Conservation (phyloP, 169 alveolate species). For the Babesia ovata region DNA sequence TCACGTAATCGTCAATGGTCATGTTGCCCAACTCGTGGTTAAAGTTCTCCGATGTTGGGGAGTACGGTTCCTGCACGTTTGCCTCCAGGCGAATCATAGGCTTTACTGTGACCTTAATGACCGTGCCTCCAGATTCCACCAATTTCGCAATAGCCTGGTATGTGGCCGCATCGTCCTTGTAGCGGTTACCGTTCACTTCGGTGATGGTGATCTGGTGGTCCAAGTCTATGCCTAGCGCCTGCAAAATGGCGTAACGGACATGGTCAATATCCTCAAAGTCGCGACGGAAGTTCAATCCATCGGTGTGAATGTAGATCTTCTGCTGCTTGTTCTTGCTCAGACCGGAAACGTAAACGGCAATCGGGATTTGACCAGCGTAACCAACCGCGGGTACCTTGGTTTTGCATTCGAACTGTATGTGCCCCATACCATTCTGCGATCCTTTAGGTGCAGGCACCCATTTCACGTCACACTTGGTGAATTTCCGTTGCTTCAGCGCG, state of each 20-base stretch:
- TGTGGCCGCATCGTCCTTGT: slow-evolving; percentile 29
- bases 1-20: slow-evolving; percentile 31
- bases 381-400: slow-evolving; percentile 38
- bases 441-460: slow-evolving; percentile 56
- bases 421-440: slow-evolving; percentile 17
- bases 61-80: slow-evolving; percentile 59
- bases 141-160: slow-evolving; percentile 32
- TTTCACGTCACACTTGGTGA: slow-evolving; percentile 52
- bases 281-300: slow-evolving; percentile 53
- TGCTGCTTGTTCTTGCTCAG: slow-evolving; percentile 9
- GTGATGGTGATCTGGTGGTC: slow-evolving; percentile 41
- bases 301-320: slow-evolving; percentile 49
- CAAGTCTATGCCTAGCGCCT: slow-evolving; percentile 57
- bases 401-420: slow-evolving; percentile 41
- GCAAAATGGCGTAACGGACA: slow-evolving; percentile 42
- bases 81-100: slow-evolving; percentile 51
- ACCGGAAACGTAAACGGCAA: slow-evolving; percentile 45
- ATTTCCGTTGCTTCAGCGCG: slow-evolving; percentile 27
- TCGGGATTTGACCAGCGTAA: slow-evolving; percentile 57
- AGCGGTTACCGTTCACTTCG: slow-evolving; percentile 42
- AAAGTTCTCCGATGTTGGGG: slow-evolving; percentile 39
- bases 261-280: slow-evolving; percentile 33
- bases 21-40: slow-evolving; percentile 56
- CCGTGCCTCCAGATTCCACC: slow-evolving; percentile 41
- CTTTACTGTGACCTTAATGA: slow-evolving; percentile 34